Base-by-base conservation (phyloP, 768 basidiomycete species). In the Pleurotus salmoneostramineus region DNA sequence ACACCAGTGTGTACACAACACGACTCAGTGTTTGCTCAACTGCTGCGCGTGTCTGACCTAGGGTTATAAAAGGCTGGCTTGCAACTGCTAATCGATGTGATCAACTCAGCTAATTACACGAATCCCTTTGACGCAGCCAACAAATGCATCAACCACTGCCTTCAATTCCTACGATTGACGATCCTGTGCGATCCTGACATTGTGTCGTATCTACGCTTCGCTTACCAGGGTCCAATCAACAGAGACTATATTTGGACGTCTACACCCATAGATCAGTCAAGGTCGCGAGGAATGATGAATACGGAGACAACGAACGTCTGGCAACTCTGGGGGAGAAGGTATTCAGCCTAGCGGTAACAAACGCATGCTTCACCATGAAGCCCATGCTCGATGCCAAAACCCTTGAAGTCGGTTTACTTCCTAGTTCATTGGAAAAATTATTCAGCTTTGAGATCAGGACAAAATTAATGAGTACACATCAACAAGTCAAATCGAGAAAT, bases 271-370 rank as follows among this genome's bases (percentile, higher is more conserved):
- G 65, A 33, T 75, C 80, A 2, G 62, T 81, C 15, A 72, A 74
- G 57, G 63, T 67, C 3, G 55, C 58, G 3, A 50, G 68, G 61
- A 78, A 77, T 32, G 71, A 78, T 4, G 76, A 79, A 43, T 85
- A 85, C 62, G 84, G 85, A 8, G 83, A 84, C 62, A 77, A 75
- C 17, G 78, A 82, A 21, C 82, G 89, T 46, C 77, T 91, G 10
- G 79, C 79, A 5, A 77, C 78, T 46, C 73, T 90, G 8, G 89
- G 89, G 6, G 65, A 71, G 50, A 76, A 72, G 58, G 78, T 80
- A 4, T 71, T 88, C 37, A 72, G 81, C 36, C 71, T 86, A 61
- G 76, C 72, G 3, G 76, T 85, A 47, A 82, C 82, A 56, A 72
- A 72, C 61, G 76, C 79, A 56, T 66, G 82, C 21, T 88, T 81